Base-by-base conservation (phyloP, 129 eudicot species). In the Flaveria linearis region DNA sequence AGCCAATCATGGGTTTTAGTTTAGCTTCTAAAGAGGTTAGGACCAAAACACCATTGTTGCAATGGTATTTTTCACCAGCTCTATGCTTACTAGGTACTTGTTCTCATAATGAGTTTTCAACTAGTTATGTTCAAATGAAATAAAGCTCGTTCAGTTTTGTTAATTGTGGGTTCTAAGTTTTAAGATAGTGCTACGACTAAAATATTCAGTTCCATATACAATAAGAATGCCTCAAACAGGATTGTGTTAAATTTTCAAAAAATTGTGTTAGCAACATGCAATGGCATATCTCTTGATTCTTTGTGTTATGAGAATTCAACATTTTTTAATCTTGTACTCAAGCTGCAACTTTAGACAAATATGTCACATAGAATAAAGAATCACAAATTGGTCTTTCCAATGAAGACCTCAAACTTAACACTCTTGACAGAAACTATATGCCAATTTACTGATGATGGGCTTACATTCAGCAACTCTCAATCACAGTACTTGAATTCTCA, bases 321-420 rank as follows among this genome's bases (percentile, higher is more conserved):
- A 33, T 33, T 5, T 33, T 33, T 33, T 33, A 5, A 33, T 33
- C 39, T 33, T 33, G 6, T 4, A 33, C 39, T 33, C 39, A 33
- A 33, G 39, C 39, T 33, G 39, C 7, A 33, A 33, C 6, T 33
- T 33, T 33, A 4, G 39, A 33, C 4, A 33, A 33, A 33, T 33
- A 33, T 33, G 39, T 70, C 82, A 69, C 39, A 78, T 13, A 58
- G 52, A 69, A 69, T 78, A 71, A 69, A 69, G 51, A 58, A 70
- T 23, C 49, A 22, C 60, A 23, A 77, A 22, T 39, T 52, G 33
- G 25, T 77, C 46, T 53, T 77, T 43, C 49, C 4, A 76, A 16
- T 76, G 42, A 74, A 47, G 71, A 77, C 68, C 18, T 77, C 46
- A 77, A 77, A 49, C 56, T 10, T 60, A 60, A 60, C 67, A 60